Evolutionary conservation across 352 stramenopile genomes (phyloP), one percentile per base, ranked within the genome.

Genomic region (Phytopythium montanum): DNA sequence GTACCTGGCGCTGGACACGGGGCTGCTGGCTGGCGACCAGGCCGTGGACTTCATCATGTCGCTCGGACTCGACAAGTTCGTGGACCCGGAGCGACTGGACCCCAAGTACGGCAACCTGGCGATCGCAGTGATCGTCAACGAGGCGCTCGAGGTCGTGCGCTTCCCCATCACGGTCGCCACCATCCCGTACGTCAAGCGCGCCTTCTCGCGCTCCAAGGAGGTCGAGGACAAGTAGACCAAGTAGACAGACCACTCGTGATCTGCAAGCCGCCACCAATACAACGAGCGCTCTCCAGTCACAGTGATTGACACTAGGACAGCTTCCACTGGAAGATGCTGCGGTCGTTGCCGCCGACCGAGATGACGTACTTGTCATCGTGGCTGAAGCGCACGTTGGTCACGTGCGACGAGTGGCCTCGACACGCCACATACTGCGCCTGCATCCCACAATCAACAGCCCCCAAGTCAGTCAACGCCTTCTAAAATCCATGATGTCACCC

Each of bases 81-180:
- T 96, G 48, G 85, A 95, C 68, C 70, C 86, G 8, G 64, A 73
- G 54, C 70, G 68, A 28, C 65, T 97, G 16, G 84, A 96, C 75
- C 88, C 88, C 36, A 92, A 76, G 49, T 87, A 96, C 62, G 85
- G 87, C 41, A 96, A 96, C 71, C 81, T 95, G 34, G 86, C 86
- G 59, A 76, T 96, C 50, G 85, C 88, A 33, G 71, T 94, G 38
- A 75, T 96, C 21, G 68, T 94, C 52, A 97, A 97, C 75, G 88
- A 97, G 64, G 78, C 64, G 51, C 53, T 96, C 53, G 88, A 97
- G 66, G 69, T 90, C 31, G 61, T 97, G 25, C 88, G 88, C 19
- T 92, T 96, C 65, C 84, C 88, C n/a, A 75, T 97, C 46, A 83
- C 80, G 39, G 60, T 97, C 31, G 87, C 87, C 14, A 97, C 88